A percentile compares a stretch with the other conserved stretches of the same genome.
Conservation (phyloP, 2,329 filamentous ascomycete genomes). For the Fusarium oligoseptatum region DNA sequence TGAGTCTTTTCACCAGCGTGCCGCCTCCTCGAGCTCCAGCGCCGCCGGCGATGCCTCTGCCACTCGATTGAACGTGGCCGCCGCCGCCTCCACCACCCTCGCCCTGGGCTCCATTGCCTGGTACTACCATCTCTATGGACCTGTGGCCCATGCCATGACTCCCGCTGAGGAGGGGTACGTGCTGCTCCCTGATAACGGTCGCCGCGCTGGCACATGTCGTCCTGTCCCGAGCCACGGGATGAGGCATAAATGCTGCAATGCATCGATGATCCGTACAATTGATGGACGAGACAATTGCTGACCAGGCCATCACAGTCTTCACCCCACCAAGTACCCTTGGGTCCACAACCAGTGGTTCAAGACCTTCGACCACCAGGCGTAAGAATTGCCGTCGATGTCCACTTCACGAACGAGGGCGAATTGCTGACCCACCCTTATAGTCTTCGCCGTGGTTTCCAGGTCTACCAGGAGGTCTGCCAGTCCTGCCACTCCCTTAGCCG, state of each 20-base stretch:
- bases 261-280: slow-evolving; percentile 28
- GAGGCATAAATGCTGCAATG: slow-evolving; percentile 52
- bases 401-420: slow-evolving; percentile 17
- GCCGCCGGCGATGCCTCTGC: slow-evolving; percentile 78
- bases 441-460: slow-evolving; percentile 98
- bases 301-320: slow-evolving; percentile 74
- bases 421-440: slow-evolving; percentile 60
- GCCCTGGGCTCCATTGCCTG: slow-evolving; percentile 92
- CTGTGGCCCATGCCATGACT: slow-evolving; percentile 88
- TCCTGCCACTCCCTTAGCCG: slow-evolving; percentile 97
- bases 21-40: slow-evolving; percentile 80
- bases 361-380: slow-evolving; percentile 98
- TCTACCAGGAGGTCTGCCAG: slow-evolving; percentile 98
- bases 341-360: slow-evolving; percentile 92
- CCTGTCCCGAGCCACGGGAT: slow-evolving; percentile 33
- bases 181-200: slow-evolving; percentile 18
- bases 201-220: slow-evolving; percentile 8
- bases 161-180: slow-evolving; percentile 98
- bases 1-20: slow-evolving; percentile 62
- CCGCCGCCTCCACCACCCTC: slow-evolving; percentile 86
- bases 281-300: slow-evolving; percentile 44
- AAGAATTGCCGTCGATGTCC: slow-evolving; percentile 60
- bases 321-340: slow-evolving; percentile 94
- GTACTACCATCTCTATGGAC: slow-evolving; percentile 97
- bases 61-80: slow-evolving; percentile 87